These are phyloP conservation scores for Vigna unguiculata DNA, from an alignment of 306 rosid species.

Conservation along the genomic window DNA sequence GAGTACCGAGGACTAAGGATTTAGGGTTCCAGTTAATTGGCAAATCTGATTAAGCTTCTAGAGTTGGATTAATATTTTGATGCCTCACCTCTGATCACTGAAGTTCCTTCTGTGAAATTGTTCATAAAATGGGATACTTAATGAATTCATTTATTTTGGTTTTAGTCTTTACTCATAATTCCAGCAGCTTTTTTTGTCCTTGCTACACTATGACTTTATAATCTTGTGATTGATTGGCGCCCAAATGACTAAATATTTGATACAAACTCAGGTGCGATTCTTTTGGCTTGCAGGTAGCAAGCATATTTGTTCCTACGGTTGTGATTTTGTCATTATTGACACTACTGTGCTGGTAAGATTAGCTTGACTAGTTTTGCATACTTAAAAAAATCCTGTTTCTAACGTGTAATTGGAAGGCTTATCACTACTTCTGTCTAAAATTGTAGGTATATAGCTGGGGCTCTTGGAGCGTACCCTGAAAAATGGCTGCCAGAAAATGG, in stretches of 20 bases:
- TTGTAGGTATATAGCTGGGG: constrained; percentile 77
- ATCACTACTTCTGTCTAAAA: constrained; percentile 4
- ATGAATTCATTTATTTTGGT: constrained; percentile 23
- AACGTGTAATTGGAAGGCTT: constrained; percentile 16
- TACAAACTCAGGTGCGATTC: constrained; percentile 39
- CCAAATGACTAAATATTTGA: constrained; percentile 17
- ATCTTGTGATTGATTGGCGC: neutral
- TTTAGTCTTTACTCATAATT: constrained; percentile 34
- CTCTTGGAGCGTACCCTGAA: constrained; percentile 73
- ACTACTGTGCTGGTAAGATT: constrained; percentile 74
- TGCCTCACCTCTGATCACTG: constrained; percentile 27
- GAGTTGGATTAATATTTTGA: constrained; percentile 14
- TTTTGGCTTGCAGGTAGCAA: constrained; percentile 74
- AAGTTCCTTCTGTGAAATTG: constrained; percentile 16
- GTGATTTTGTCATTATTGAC: constrained; percentile 74
- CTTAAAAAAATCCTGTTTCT: constrained; percentile 7
- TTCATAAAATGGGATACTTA: constrained; percentile 26
- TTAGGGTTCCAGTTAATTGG: neutral
- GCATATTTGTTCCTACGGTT: constrained; percentile 89
- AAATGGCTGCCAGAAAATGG: constrained; percentile 86
- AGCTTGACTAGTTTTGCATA: constrained; percentile 22
- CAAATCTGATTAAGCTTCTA: constrained; percentile 19
- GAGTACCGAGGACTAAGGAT: constrained; percentile 18
- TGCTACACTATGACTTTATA: neutral
- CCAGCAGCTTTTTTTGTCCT: neutral